Conservation (phyloP, 2,329 filamentous ascomycete species). For the Dactylellina leptospora region DNA sequence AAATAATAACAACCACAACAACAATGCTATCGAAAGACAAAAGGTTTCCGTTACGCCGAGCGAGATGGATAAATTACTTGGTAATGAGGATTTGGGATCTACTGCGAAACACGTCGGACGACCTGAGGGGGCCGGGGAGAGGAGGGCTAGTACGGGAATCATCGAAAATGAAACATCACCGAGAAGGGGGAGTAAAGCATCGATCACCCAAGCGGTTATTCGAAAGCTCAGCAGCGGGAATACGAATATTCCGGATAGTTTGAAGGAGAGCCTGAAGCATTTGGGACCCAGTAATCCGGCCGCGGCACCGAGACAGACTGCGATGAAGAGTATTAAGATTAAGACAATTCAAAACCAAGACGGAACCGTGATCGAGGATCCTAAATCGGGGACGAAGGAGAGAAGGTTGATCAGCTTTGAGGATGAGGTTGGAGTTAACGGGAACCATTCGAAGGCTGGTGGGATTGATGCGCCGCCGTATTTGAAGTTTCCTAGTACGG, state of each 20-base stretch:
- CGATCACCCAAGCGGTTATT: constrained; percentile 55
- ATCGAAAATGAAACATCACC: constrained; percentile 63
- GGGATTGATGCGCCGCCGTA: neutral
- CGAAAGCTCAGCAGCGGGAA: constrained; percentile 51
- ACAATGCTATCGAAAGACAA: constrained; percentile 59
- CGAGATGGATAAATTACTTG: constrained; percentile 34
- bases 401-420: constrained; percentile 30
- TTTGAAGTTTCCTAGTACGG: constrained; percentile 4
- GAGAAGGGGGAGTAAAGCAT: constrained; percentile 31
- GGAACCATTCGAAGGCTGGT: neutral
- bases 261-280: constrained; percentile 71
- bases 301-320: constrained; percentile 70
- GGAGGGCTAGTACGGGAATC: constrained; percentile 59
- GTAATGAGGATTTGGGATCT: neutral
- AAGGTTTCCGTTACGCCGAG: constrained; percentile 18
- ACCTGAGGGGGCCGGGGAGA: constrained; percentile 8
- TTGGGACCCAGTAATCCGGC: constrained; percentile 74
- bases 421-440: neutral
- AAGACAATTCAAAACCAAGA: constrained; percentile 63
- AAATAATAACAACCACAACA: neutral
- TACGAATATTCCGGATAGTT: constrained; percentile 62
- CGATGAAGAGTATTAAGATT: constrained; percentile 72
- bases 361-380: constrained; percentile 19
- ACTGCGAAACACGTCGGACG: constrained; percentile 15
- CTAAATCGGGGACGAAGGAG: constrained; percentile 12